Conservation (phyloP, 2,329 filamentous ascomycete genomes). For the Phaeomoniella chlamydospora region DNA sequence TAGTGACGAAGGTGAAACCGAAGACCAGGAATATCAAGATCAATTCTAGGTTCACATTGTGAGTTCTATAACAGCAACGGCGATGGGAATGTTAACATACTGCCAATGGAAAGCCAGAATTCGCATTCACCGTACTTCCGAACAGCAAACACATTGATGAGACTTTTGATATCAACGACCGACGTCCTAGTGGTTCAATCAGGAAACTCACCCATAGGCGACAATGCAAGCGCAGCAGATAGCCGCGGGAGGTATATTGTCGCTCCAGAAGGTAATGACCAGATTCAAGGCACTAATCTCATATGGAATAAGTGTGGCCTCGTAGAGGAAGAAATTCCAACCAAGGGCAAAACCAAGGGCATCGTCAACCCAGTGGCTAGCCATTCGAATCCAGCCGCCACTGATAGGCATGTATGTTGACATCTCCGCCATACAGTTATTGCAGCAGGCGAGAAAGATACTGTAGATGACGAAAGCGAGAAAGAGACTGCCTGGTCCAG, state of each 20-base stretch:
- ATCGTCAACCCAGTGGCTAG: conserved; percentile 27
- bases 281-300: conserved; percentile 10
- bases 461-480: conserved; percentile 15
- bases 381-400: conserved; percentile 21
- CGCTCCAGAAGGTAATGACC: conserved; percentile 10
- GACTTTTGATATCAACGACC: too few relatives aligned
- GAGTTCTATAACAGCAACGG: conserved; percentile 44
- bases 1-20: conserved; percentile 49
- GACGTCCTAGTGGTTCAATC: conserved; percentile 5
- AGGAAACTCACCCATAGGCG: conserved; percentile 19
- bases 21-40: conserved; percentile 68
- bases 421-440: conserved; percentile 28
- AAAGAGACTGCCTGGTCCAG: conserved; percentile 20
- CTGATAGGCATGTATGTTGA: conserved; percentile 24
- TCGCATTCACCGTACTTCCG: conserved; percentile 74
- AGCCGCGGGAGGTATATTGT: conserved; percentile 16
- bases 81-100: too few relatives aligned
- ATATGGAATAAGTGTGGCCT: conserved; percentile 13
- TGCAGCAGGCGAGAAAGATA: conserved; percentile 17
- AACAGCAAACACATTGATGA: conserved; percentile 70
- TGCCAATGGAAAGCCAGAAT: conserved; percentile 61
- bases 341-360: conserved; percentile 26
- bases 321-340: conserved; percentile 32
- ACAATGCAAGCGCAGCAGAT: conserved; percentile 22
- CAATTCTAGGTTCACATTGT: too few relatives aligned